phyloP scores from a whole-genome alignment of 2,329 filamentous ascomycete genomes.

The Xylariaceae sp. region DNA sequence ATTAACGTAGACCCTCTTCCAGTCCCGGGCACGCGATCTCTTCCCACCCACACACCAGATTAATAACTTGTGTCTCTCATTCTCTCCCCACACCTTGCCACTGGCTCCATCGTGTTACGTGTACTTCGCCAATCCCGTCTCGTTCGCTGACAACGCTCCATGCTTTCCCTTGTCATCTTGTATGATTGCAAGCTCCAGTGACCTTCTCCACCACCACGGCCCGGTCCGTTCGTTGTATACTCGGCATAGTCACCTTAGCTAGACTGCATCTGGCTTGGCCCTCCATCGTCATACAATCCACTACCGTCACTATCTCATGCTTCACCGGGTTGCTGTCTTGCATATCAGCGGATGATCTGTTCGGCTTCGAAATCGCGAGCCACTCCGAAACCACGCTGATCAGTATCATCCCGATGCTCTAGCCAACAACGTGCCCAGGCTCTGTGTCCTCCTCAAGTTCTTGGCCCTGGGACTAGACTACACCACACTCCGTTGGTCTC shows the following conservation, averaged over 20 bases:
- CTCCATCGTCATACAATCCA: conserved; percentile 1
- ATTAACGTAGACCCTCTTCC: no score
- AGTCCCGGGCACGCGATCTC: no score
- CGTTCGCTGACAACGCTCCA: background rate
- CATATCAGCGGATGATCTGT: background rate
- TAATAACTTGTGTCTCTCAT: no score
- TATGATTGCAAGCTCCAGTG: background rate
- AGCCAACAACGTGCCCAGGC: background rate
- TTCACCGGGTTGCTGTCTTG: background rate
- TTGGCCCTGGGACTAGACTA: no score
- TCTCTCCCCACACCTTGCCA: no score
- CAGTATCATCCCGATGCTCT: background rate
- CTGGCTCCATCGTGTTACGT: no score
- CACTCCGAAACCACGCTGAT: background rate
- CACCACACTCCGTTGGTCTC: no score
- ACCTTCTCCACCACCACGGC: conserved; percentile 1
- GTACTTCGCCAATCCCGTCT: no score
- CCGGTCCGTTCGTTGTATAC: conserved; percentile 1
- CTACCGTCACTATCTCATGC: background rate
- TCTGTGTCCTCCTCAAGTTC: no score
- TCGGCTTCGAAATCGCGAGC: background rate
- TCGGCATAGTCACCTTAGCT: background rate
- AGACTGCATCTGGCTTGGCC: background rate
- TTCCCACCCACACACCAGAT: no score
- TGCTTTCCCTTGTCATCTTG: background rate